Percentiles rank a stretch among this genome's conserved stretches.
Conservation (phyloP, 2,329 filamentous ascomycete genomes). For the Apiospora saccharicola region DNA sequence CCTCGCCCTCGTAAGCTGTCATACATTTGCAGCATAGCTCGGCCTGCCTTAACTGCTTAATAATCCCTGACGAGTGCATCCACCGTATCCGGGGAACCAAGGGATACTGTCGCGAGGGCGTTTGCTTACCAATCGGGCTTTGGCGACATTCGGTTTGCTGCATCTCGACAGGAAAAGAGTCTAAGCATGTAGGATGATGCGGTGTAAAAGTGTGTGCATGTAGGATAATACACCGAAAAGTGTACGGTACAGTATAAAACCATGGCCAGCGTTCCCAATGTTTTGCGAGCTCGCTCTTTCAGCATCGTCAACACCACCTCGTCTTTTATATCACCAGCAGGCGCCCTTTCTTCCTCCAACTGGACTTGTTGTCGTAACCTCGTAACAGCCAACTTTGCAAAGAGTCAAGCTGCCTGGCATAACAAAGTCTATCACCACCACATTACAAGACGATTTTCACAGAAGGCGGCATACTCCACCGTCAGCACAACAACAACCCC, state of each 20-base stretch:
- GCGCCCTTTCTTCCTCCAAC: neutral
- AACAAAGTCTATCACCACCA: neutral
- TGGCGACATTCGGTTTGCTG: neutral
- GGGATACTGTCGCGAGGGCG: neutral
- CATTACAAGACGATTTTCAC: neutral
- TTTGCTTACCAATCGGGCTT: neutral
- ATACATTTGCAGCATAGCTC: neutral
- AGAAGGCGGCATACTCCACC: slow-evolving; percentile 26
- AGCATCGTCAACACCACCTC: neutral
- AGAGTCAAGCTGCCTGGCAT: neutral
- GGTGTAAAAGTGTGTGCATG: neutral
- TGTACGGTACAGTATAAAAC: neutral
- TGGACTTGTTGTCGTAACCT: neutral
- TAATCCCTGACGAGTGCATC: neutral
- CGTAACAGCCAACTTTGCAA: neutral
- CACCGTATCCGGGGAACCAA: neutral
- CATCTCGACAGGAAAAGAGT: neutral
- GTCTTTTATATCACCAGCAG: neutral
- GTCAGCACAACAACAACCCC: slow-evolving; percentile 18
- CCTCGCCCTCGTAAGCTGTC: neutral
- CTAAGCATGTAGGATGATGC: neutral
- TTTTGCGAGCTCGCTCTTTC: slow-evolving; percentile 5
- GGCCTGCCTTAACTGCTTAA: neutral
- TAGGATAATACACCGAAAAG: neutral
- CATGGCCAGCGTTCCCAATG: neutral